These are phyloP conservation scores for Brassica juncea DNA, from an alignment of 345 rosid genomes.

Conservation along the genomic window DNA sequence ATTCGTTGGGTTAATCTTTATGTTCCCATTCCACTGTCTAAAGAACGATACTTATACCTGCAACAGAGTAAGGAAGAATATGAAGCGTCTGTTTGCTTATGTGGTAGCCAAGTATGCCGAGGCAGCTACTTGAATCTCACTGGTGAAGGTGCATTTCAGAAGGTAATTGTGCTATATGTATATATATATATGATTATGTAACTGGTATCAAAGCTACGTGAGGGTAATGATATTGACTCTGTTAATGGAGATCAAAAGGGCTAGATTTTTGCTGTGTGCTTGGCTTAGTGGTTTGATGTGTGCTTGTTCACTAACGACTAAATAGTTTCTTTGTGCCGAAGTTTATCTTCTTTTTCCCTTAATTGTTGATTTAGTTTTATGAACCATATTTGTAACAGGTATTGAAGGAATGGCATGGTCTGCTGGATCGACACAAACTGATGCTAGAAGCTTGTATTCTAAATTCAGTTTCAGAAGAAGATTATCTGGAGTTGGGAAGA, in stretches of 20 bases:
- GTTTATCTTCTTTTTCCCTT: not conserved
- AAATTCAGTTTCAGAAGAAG: conserved; percentile 88
- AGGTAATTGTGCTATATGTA: conserved; percentile 51
- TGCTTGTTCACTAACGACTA: conserved; percentile 13
- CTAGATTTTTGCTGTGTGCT: conserved; percentile 11
- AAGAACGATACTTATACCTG: conserved; percentile 35
- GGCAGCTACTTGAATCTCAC: conserved; percentile 99
- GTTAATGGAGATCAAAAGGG: not conserved
- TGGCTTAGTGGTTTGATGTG: conserved; percentile 6
- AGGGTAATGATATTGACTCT: conserved; percentile 13
- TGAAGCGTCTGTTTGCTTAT: conserved; percentile 98
- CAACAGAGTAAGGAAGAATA: conserved; percentile 98
- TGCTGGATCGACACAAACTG: conserved; percentile 78
- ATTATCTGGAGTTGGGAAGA: conserved; percentile 93
- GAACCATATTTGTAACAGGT: conserved; percentile 53
- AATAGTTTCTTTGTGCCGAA: conserved; percentile 17
- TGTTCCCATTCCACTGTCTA: conserved; percentile 14
- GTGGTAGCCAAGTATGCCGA: conserved; percentile 99
- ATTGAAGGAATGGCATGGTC: conserved; percentile 86
- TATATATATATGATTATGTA: conserved; percentile 8
- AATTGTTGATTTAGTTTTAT: not conserved
- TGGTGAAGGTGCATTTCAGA: conserved; percentile 97
- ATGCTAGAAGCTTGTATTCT: conserved; percentile 90
- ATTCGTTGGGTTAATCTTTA: conserved; percentile 23
- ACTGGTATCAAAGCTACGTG: conserved; percentile 20